Conservation (phyloP, 169 alveolate genomes). For the Toxoplasma gondii region DNA sequence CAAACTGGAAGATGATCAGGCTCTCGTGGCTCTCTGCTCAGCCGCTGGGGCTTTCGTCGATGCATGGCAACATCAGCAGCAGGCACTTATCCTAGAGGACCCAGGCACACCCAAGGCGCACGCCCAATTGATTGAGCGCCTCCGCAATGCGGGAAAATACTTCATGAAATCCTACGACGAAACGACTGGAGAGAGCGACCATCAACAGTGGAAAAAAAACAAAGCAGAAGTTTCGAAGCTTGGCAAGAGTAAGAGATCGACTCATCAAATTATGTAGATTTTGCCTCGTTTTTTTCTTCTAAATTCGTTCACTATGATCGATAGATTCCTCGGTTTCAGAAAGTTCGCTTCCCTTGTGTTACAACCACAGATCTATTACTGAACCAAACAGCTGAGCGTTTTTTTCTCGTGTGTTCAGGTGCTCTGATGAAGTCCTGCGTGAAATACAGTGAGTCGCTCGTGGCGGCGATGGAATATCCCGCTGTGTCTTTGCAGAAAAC, state of each 20-base stretch:
- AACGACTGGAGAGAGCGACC: background rate
- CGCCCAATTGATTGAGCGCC: background rate
- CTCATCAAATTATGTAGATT: too few species aligned
- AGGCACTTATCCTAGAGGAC: background rate
- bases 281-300: too few species aligned
- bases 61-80: conserved; percentile 3
- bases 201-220: background rate
- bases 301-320: too few species aligned
- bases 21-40: background rate
- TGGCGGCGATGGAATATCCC: too few species aligned
- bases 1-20: background rate
- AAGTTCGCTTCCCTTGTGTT: too few species aligned
- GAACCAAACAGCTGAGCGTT: too few species aligned
- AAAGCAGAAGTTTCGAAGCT: background rate
- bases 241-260: background rate
- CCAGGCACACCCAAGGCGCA: conserved; percentile 30
- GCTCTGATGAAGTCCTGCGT: background rate
- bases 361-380: too few species aligned
- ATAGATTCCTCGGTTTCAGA: too few species aligned
- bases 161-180: background rate
- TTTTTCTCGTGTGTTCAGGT: background rate
- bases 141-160: background rate
- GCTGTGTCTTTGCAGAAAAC: too few species aligned
- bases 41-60: background rate
- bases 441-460: background rate